Evolutionary conservation across 345 rosid genomes (phyloP), one percentile per base, ranked within the genome.

Genomic region (Jatropha curcas): DNA sequence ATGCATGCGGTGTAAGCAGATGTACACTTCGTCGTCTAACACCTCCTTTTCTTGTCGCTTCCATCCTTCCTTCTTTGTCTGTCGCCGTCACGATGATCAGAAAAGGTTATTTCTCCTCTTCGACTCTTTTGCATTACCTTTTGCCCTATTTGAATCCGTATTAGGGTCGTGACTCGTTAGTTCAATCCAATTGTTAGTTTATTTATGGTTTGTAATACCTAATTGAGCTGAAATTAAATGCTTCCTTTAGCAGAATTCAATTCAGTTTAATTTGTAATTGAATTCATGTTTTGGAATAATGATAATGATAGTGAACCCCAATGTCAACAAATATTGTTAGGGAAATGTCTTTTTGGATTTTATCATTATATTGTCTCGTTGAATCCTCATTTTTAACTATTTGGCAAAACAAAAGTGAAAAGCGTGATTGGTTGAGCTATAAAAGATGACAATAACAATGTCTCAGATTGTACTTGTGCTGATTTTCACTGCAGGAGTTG

Each of bases 71-170:
- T 88, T 92, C 80, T 92, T 89, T 76, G 97, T 94, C 65, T 92
- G 96, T 71, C 96, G 97, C 55, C 97, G 97, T 75, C 98, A 94
- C 87, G 98, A 92, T 82, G 98, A 94, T 76, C 98, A 90, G 76
- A 90, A 81, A 75, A 86, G 98, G 98, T 94, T n/a, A n/a, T n/a
- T 52, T 9, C 55, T 51, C 61, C 57, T 9, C 39, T 30, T 22
- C 45, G 45, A 48, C 20, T 17, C 19, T 28, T 13, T 35, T 19
- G 14, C 14, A 4, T 1, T n/a, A 41, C n/a, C 67, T 45, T 9
- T 63, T 16, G 52, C 20, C 46, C 24, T 25, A 9, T 19, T 13
- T 4, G 4, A 62, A 50, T 62, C 34, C 39, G 10, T 59, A 7
- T 9, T 59, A 30, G 5, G 35, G 34, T 50, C 9, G 5, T 65